Conservation (phyloP, 257 asterid species). For the Catharanthus roseus region DNA sequence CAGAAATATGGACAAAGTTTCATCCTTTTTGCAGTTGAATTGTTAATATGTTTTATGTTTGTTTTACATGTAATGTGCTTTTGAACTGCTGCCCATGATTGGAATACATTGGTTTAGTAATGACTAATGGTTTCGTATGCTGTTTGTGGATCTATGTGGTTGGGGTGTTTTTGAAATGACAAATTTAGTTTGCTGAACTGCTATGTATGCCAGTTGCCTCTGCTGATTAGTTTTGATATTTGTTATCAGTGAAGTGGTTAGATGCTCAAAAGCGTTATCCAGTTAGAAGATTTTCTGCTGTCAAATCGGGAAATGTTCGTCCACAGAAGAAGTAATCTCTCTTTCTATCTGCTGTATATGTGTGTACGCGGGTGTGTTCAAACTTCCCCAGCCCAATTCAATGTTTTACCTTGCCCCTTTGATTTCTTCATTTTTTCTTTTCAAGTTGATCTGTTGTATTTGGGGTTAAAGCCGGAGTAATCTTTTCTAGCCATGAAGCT, state of each 20-base stretch:
- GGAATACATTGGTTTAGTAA: not conserved
- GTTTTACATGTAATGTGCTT: not conserved
- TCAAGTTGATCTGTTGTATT: not conserved
- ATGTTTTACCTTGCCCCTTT: not conserved
- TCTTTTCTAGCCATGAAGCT: not conserved
- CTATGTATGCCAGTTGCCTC: not conserved
- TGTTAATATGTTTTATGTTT: not conserved
- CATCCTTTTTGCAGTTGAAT: not conserved
- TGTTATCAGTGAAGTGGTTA: slow-evolving; percentile 44
- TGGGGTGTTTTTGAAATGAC: not conserved
- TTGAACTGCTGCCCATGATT: not conserved
- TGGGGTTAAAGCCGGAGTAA: not conserved
- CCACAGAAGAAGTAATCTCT: slow-evolving; percentile 59
- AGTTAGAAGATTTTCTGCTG: slow-evolving; percentile 53
- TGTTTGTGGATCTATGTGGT: not conserved
- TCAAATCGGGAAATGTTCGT: slow-evolving; percentile 46
- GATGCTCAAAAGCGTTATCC: slow-evolving; percentile 24
- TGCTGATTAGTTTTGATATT: slow-evolving; percentile 16
- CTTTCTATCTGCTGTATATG: not conserved
- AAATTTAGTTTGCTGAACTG: not conserved
- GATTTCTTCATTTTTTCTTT: not conserved
- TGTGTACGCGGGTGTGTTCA: not conserved
- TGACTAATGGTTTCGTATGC: not conserved
- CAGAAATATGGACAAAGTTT: not conserved
- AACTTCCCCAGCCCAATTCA: too few species aligned